Base-by-base conservation (phyloP, 106 monocot genomes). In the Dendrobium catenatum region DNA sequence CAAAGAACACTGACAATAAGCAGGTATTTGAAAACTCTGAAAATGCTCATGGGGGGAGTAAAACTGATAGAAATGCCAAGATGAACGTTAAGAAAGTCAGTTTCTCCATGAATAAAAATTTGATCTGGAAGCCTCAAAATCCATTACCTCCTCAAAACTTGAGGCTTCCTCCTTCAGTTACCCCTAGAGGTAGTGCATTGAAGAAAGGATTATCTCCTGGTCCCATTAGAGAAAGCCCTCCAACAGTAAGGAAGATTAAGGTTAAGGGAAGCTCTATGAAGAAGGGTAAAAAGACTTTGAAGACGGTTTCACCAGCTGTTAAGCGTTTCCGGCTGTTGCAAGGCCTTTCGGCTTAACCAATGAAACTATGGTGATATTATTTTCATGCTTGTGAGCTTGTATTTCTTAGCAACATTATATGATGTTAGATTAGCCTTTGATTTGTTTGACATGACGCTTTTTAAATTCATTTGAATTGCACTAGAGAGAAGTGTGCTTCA, bases 121-220 rank as follows among this genome's bases (percentile, higher is more conserved):
- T 98, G 73, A 89, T 93, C 0, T 98, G 98, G 98, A 98, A 98
- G 68, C 98, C 98, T 0, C 85, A 91, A 26, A 95, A 75, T 68
- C 98, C 98, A 75, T 77, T 98, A 80, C 98, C 98, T 26, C 98
- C 98, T 1, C 92, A 94, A 56, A 87, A 84, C 82, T 82, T 98
- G 89, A 91, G 98, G 84, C 31, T 94, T 73, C 98, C 98, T 6
- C 98, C 98, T 54, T 91, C 94, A 33, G 84, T 87, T 16, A 93
- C 95, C 42, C 98, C 98, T 4, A 93, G 94, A 86, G 98, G 94
- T 37, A 95, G 98, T 76, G 98, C 98, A 16, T 82, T 98, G 17
- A 98, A 98, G 83, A 95, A 95, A 88, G 94, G 98, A 1, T 83
- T 95, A 5, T 86, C 81, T 66, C 91, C 98, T 24, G 98, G 98